phyloP scores from a whole-genome alignment of 306 rosid species.

The Malus sieversii region DNA sequence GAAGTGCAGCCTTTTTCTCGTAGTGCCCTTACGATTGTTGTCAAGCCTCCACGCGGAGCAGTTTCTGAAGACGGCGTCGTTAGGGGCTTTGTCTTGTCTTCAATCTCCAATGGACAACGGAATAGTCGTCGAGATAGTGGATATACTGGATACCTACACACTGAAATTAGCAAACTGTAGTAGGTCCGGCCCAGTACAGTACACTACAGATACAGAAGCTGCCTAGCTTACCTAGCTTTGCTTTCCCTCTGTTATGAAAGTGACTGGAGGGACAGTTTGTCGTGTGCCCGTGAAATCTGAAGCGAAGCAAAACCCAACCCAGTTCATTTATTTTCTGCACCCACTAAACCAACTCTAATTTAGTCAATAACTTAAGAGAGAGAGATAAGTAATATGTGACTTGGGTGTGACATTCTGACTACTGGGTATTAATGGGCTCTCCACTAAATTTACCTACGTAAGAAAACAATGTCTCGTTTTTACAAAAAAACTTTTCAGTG shows the following conservation, averaged over 20 bases:
- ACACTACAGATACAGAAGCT: background rate
- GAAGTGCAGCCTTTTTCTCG: background rate
- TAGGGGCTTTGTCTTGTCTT: background rate
- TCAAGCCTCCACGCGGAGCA: background rate
- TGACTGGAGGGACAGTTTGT: constrained; percentile 62
- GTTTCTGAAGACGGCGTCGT: constrained; percentile 13
- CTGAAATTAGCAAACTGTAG: background rate
- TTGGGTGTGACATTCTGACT: background rate
- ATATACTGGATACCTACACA: constrained; percentile 4
- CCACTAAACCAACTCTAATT: constrained; percentile 13
- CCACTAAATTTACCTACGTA: constrained; percentile 6
- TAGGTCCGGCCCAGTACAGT: constrained; percentile 24
- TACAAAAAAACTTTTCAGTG: too few relatives aligned
- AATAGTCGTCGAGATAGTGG: background rate
- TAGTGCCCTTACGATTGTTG: background rate
- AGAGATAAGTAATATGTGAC: background rate
- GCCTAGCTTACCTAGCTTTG: background rate
- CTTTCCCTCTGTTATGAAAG: constrained; percentile 40
- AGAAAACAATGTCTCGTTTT: constrained; percentile 18
- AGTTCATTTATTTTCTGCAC: constrained; percentile 31
- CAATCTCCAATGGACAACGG: background rate
- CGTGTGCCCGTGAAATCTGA: constrained; percentile 47
- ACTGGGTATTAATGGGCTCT: constrained; percentile 6
- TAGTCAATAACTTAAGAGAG: constrained; percentile 18
- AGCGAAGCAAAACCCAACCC: constrained; percentile 16